Conservation (phyloP, 306 rosid genomes). For the Morella rubra region DNA sequence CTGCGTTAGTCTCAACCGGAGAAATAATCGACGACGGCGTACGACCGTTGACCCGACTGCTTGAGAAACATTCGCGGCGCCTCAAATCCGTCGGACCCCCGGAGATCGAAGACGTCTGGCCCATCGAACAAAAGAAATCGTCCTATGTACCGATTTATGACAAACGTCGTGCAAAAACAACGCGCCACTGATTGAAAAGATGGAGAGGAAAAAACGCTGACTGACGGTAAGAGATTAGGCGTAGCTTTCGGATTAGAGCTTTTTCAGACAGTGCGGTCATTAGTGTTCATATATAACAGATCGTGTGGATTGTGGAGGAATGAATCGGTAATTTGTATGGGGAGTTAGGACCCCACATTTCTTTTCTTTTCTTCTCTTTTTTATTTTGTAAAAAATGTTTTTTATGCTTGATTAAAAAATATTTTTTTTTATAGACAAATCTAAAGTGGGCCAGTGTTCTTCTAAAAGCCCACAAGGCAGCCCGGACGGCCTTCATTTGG, state of each 20-base stretch:
- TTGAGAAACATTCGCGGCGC: conserved; percentile 4
- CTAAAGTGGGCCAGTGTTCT: not conserved
- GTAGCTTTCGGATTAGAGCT: not conserved
- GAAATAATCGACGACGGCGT: conserved; percentile 1
- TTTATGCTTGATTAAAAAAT: not conserved
- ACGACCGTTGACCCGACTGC: conserved; percentile 31
- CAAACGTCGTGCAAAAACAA: not conserved
- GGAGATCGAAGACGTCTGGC: conserved; percentile 59
- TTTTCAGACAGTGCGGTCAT: no score
- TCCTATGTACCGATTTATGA: not conserved
- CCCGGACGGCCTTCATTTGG: not conserved
- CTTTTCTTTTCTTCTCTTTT: not conserved
- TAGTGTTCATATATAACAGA: no score
- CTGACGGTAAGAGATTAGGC: not conserved
- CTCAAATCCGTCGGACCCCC: conserved; percentile 22
- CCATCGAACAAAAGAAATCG: conserved; percentile 39
- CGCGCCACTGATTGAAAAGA: conserved; percentile 9
- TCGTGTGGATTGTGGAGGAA: not conserved
- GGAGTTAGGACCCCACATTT: not conserved
- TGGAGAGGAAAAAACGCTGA: no score
- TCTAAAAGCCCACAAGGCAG: not conserved
- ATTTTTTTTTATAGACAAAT: no score
- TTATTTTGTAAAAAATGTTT: no score
- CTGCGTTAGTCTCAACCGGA: not conserved
- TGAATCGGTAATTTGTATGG: not conserved